A percentile compares a stretch with the other conserved stretches of the same genome.
phyloP scores from a whole-genome alignment of 371 early-diverging fungal species.

The Capniomyces stellatus region DNA sequence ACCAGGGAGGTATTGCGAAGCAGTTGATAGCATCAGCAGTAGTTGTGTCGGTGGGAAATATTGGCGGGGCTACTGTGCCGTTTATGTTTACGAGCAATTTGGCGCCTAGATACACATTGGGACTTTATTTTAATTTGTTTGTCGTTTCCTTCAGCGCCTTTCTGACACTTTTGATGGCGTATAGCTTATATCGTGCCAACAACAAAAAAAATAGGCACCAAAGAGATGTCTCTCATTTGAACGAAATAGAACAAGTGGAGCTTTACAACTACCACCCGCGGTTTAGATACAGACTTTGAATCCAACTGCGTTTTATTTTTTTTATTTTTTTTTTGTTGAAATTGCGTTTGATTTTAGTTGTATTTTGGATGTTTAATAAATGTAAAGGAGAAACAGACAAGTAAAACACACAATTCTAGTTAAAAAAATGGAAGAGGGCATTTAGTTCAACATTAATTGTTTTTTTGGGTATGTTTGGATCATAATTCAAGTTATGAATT shows the following conservation, averaged over 20 bases:
- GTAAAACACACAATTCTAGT: too few relatives aligned
- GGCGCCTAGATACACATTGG: not conserved
- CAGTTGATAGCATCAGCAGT: slow-evolving; percentile 22
- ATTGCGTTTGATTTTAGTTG: too few relatives aligned
- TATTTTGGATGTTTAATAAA: too few relatives aligned
- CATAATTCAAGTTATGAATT: too few relatives aligned
- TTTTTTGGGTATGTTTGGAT: too few relatives aligned
- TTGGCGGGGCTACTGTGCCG: slow-evolving; percentile 18
- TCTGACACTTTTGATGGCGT: not conserved
- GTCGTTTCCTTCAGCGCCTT: not conserved
- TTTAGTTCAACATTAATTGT: too few relatives aligned
- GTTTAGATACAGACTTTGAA: slow-evolving; percentile 3
- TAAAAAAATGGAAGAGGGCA: too few relatives aligned
- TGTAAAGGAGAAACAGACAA: too few relatives aligned
- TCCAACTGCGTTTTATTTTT: not conserved
- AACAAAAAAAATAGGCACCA: not conserved
- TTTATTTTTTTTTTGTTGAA: too few relatives aligned
- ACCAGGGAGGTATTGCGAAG: slow-evolving; percentile 18
- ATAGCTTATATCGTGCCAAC: not conserved
- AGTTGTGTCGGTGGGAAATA: slow-evolving; percentile 14
- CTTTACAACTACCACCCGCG: not conserved
- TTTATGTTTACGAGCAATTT: slow-evolving; percentile 17
- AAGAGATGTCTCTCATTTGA: slow-evolving; percentile 1
- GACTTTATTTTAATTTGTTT: not conserved
- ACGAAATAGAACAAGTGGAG: not conserved